phyloP scores from a whole-genome alignment of 768 basidiomycete genomes.

The Steccherinum ochraceum region DNA sequence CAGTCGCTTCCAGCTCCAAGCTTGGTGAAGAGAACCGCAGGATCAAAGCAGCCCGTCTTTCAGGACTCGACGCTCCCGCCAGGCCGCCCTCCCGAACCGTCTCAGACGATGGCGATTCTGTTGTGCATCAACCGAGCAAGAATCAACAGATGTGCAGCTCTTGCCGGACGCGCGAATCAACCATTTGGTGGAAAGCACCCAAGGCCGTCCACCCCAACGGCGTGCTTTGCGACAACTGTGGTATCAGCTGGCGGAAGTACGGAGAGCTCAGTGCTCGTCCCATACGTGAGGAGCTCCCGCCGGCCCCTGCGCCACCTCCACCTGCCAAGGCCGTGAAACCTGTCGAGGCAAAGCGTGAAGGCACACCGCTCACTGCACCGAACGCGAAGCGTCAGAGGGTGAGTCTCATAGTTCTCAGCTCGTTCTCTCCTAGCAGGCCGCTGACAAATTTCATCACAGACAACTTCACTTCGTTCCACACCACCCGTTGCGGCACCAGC shows the following conservation, averaged over 20 bases:
- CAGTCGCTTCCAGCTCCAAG: conserved; percentile 43
- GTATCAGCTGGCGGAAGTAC: conserved; percentile 89
- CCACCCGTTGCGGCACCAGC: conserved; percentile 52
- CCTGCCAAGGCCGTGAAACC: conserved; percentile 27
- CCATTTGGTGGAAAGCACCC: conserved; percentile 88
- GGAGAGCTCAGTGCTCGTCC: conserved; percentile 80
- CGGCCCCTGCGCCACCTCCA: no score
- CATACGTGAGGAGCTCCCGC: conserved; percentile 48
- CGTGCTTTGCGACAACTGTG: conserved; percentile 81
- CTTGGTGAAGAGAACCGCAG: conserved; percentile 63
- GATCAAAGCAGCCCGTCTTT: conserved; percentile 33
- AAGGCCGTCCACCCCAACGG: conserved; percentile 65
- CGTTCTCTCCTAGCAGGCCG: not conserved
- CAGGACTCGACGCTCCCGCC: conserved; percentile 17
- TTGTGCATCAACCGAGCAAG: conserved; percentile 51
- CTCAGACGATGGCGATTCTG: conserved; percentile 66
- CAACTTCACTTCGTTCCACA: conserved; percentile 42
- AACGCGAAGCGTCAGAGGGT: conserved; percentile 64
- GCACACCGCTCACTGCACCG: conserved; percentile 46
- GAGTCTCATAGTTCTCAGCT: conserved; percentile 8
- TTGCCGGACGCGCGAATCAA: conserved; percentile 76
- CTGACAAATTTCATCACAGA: conserved; percentile 15
- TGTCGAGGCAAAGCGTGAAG: conserved; percentile 49
- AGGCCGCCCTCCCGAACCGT: conserved; percentile 10
- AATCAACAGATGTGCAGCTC: conserved; percentile 61